Percentiles rank a stretch among this genome's conserved stretches.
These are phyloP conservation scores for Eutrema heterophyllum DNA, from an alignment of 345 rosid species.

Conservation along the genomic window DNA sequence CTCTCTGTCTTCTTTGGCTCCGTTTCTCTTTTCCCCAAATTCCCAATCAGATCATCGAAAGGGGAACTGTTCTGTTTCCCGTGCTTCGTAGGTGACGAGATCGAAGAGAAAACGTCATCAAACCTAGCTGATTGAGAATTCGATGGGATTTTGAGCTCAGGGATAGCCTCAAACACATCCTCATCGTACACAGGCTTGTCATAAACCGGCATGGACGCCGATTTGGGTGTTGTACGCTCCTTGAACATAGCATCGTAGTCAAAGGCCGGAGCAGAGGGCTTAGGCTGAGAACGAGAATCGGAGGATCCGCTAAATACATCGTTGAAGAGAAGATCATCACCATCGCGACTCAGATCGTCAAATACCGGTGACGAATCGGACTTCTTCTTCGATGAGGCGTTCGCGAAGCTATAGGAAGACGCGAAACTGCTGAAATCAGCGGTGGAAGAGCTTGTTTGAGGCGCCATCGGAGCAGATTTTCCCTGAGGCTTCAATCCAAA, in stretches of 20 bases:
- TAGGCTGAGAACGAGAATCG: constrained; percentile 23
- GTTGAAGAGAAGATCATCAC: constrained; percentile 34
- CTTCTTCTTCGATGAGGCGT: constrained; percentile 30
- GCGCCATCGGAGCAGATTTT: constrained; percentile 71
- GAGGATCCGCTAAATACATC: constrained; percentile 53
- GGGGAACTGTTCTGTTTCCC: constrained; percentile 29
- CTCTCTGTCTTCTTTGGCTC: constrained; percentile 31
- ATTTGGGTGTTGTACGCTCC: constrained; percentile 32
- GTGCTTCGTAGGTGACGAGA: constrained; percentile 31
- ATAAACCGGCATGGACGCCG: constrained; percentile 41
- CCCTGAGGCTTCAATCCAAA: constrained; percentile 72
- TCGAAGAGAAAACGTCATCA: constrained; percentile 40
- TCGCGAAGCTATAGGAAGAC: constrained; percentile 28
- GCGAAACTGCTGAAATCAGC: constrained; percentile 18
- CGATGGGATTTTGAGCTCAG: constrained; percentile 55
- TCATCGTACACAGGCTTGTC: not conserved
- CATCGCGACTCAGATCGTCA: constrained; percentile 31
- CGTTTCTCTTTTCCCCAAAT: constrained; percentile 35
- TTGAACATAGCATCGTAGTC: constrained; percentile 50
- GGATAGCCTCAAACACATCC: constrained; percentile 23
- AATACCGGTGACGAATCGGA: constrained; percentile 38
- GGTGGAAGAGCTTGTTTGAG: constrained; percentile 35
- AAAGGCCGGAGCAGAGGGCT: constrained; percentile 28
- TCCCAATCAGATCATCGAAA: constrained; percentile 58
- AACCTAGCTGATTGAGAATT: constrained; percentile 34